Percentiles rank a stretch among this genome's conserved stretches.
These are phyloP conservation scores for Trichocomaceae sp. DNA, from an alignment of 2,329 filamentous ascomycete species.

Conservation along the genomic window DNA sequence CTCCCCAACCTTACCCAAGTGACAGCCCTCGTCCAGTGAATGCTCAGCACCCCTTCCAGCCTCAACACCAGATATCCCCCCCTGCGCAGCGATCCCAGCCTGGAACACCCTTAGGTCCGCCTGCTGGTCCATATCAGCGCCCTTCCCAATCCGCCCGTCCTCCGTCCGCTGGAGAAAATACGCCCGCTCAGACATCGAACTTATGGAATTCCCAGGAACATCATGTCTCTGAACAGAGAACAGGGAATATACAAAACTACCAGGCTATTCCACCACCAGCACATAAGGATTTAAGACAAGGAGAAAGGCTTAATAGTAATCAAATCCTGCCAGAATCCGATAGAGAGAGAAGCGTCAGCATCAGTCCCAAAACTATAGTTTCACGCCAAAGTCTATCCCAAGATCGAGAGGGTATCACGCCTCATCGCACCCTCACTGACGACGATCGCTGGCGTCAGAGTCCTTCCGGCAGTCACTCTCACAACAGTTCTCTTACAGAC, in stretches of 20 bases:
- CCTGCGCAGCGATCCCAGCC: conserved; percentile 39
- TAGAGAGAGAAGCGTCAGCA: conserved; percentile 63
- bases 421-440: conserved; percentile 22
- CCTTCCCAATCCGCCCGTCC: conserved; percentile 33
- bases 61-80: conserved; percentile 32
- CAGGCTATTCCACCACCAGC: conserved; percentile 22
- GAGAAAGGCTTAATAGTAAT: conserved; percentile 21
- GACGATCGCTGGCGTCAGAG: conserved; percentile 26
- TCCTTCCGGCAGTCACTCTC: conserved; percentile 17
- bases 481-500: conserved; percentile 14
- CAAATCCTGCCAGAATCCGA: conserved; percentile 50
- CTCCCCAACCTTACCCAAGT: conserved; percentile 27
- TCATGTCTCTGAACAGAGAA: conserved; percentile 21
- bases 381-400: conserved; percentile 25
- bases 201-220: conserved; percentile 28
- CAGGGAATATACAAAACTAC: conserved; percentile 25
- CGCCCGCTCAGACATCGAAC: conserved; percentile 26
- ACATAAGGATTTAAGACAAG: conserved; percentile 38
- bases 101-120: conserved; percentile 45
- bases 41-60: conserved; percentile 24
- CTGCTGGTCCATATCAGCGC: conserved; percentile 27
- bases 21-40: conserved; percentile 30
- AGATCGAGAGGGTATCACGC: conserved; percentile 20
- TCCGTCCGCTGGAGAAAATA: conserved; percentile 31
- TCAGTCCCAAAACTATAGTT: conserved; percentile 65